Evolutionary conservation across 345 rosid genomes (phyloP), one percentile per base, ranked within the genome.

Genomic region (Citrus hindsii): DNA sequence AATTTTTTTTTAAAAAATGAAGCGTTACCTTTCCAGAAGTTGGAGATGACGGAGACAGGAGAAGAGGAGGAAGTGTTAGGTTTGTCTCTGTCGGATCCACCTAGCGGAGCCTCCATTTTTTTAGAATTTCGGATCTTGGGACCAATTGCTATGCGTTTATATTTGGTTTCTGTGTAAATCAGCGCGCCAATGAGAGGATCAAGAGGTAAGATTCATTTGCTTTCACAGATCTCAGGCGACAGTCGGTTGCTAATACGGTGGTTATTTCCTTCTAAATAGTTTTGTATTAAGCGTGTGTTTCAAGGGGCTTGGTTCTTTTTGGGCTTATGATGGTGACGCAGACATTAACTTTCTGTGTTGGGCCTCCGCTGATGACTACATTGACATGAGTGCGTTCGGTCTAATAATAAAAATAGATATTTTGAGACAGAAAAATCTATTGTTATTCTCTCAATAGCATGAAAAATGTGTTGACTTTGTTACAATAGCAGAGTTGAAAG

Each of bases 1-100:
- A 22, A 21, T 92, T 66, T 25, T 48, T n/a, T 35, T 35, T 18
- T 2, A 42, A 67, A 37, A 22, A 4, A 73, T 6, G 65, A 28
- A 22, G 55, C 12, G 22, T 55, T 81, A 93, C 99, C 99, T 96
- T 86, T 90, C 99, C 99, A 96, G 89, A 92, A 96, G 86, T 84
- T 89, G 79, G 95, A 84, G 83, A 94, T 90, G 75, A 88, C 86
- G 40, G 94, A 82, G 84, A 89, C 76, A 46, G 98, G 97, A 83
- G 98, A 93, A 66, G 96, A 67, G 67, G 92, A 80, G 67, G 92
- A 80, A 67, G 89, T 84, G 83, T 76, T 79, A 62, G 95, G 76
- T 75, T 88, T 92, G 69, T 94, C 93, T 71, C 94, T 75, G 73
- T 92, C 96, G 81, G 90, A 90, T 83, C 97, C 97, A 82, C 87